Evolutionary conservation across 2,329 filamentous ascomycete species (phyloP).

Genomic region (Ceratocystis alfenasii): DNA sequence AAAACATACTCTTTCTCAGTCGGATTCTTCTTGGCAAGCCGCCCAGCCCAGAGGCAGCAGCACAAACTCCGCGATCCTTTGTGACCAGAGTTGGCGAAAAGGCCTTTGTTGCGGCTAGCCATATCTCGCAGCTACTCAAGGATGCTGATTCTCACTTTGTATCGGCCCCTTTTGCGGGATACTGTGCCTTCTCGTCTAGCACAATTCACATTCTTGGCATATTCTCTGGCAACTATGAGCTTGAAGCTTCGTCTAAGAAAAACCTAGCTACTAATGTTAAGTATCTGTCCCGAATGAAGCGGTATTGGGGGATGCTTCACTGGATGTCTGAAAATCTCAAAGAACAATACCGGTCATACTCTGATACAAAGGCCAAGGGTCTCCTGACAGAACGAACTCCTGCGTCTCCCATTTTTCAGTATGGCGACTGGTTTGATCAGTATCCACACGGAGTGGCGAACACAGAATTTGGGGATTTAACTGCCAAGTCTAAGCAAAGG

Average conservation of each 20-base stretch:
- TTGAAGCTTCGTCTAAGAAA: slow-evolving; percentile 68
- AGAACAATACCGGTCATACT: slow-evolving; percentile 72
- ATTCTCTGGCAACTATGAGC: slow-evolving; percentile 66
- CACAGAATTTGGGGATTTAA: slow-evolving; percentile 69
- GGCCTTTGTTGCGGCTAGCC: slow-evolving; percentile 72
- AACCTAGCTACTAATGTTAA: slow-evolving; percentile 80
- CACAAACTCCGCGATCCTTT: slow-evolving; percentile 64
- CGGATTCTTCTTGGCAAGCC: slow-evolving; percentile 42
- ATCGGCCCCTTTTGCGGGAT: slow-evolving; percentile 84
- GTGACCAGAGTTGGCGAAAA: slow-evolving; percentile 61
- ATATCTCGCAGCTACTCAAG: slow-evolving; percentile 72
- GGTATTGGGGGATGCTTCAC: slow-evolving; percentile 97
- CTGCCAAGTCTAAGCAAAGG: slow-evolving; percentile 57
- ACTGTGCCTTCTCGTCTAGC: slow-evolving; percentile 84
- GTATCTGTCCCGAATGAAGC: slow-evolving; percentile 89
- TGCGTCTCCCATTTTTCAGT: slow-evolving; percentile 61
- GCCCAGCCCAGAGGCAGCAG: slow-evolving; percentile 18
- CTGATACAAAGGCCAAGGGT: slow-evolving; percentile 58
- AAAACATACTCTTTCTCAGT: slow-evolving; percentile 82
- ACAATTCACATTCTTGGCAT: slow-evolving; percentile 91
- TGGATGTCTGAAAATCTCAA: slow-evolving; percentile 91
- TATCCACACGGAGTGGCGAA: slow-evolving; percentile 87
- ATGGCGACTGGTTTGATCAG: slow-evolving; percentile 92
- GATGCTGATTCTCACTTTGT: slow-evolving; percentile 66
- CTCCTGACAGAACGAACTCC: not conserved